Base-by-base conservation (phyloP, 495 filamentous ascomycete species). In the Bacidia gigantensis region DNA sequence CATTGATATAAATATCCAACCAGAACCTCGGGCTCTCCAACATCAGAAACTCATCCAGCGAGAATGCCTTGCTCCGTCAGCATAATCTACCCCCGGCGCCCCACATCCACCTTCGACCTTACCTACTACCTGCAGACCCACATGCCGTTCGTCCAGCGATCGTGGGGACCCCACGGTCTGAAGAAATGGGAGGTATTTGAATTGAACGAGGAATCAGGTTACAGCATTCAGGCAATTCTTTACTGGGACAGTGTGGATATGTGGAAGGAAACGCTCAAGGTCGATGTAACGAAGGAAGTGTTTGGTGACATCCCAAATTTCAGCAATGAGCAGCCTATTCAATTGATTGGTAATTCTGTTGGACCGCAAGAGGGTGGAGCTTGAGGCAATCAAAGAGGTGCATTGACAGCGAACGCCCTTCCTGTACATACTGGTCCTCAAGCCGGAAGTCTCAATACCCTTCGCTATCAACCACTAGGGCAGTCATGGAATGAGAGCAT, bases 261-360 rank as follows among this genome's bases (percentile, higher is more conserved):
- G 41, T 45, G 14, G n/a, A 10, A 23, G 17, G 17, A 45, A 10
- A 17, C 41, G 41, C 5, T 10, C 10, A 18, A 7, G 5, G 21
- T 5, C 5, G 5, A 5, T 5, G 7, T 9, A 18, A 10, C 41
- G 10, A 17, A 5, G 5, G 41, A 18, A 18, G 21, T 45, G 7
- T 18, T 17, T 10, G 41, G 21, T 10, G 41, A 45, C 21, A 23
- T 45, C 10, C n/a, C 41, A 10, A 45, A 23, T 23, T 45, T 18
- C 21, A 45, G n/a, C n/a, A 45, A 45, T 45, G 41, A 45, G 17
- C 41, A 45, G 14, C 41, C 41, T 5, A 45, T 45, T 45, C 41
- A 23, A 23, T 45, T 45, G 41, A 45, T 7, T 5, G 41, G 41
- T 5, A 45, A 5, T 10, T 17, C 18, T 5, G 41, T 23, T 5